Evolutionary conservation across 2,329 filamentous ascomycete species (phyloP).

Genomic region (Ambrosiella xylebori): DNA sequence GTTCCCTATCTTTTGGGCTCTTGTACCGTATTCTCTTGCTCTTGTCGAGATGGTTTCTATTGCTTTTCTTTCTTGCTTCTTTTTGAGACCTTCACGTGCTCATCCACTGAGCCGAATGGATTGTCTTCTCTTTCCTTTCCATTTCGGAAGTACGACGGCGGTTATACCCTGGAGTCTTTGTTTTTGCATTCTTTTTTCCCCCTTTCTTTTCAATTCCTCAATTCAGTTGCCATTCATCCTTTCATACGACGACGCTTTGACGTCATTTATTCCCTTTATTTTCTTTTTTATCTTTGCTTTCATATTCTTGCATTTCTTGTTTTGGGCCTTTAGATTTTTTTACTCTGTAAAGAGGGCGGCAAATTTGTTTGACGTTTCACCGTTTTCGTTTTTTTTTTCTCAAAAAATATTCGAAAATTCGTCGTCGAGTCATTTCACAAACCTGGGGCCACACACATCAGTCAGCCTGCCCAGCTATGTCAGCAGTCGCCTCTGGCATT

Average conservation of each 20-base stretch:
- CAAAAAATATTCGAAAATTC: background rate
- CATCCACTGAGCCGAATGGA: background rate
- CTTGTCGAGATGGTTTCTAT: background rate
- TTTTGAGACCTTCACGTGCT: background rate
- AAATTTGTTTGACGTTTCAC: constrained; percentile 8
- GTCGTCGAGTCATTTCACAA: background rate
- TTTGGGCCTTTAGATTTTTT: constrained; percentile 6
- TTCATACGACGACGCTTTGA: background rate
- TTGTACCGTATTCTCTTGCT: background rate
- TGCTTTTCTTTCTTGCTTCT: background rate
- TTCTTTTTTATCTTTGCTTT: background rate
- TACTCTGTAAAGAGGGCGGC: constrained; percentile 11
- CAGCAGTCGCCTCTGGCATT: background rate
- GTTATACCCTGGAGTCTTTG: constrained; percentile 8
- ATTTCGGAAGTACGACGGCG: constrained; percentile 1
- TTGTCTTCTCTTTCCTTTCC: constrained; percentile 1
- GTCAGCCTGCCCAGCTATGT: background rate
- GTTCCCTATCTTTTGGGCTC: background rate
- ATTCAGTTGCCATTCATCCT: constrained; percentile 2
- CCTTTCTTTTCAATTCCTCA: background rate
- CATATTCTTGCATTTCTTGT: constrained; percentile 15
- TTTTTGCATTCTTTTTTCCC: background rate
- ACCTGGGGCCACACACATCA: too few relatives aligned
- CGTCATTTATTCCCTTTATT: background rate
- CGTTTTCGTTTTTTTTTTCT: background rate